Base-by-base conservation (phyloP, 2,329 filamentous ascomycete genomes). In the Xylariales sp. region DNA sequence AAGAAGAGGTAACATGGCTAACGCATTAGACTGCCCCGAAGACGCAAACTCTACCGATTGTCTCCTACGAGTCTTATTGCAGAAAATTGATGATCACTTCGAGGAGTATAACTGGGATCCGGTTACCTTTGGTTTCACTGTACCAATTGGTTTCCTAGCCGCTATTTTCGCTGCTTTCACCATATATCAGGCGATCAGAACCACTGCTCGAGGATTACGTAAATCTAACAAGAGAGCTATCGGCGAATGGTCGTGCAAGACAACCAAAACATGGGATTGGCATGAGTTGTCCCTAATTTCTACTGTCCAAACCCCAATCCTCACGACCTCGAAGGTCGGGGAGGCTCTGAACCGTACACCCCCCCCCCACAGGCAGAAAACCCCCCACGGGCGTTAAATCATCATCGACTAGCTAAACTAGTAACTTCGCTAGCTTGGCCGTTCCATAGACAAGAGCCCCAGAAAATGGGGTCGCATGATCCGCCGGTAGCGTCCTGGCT, bases 231-330 rank as follows among this genome's bases (percentile, higher is more conserved):
- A 7, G 23, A 52, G 46, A 18, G 58, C 58, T 53, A 61, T 61
- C 18, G 58, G 58, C 14, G 14, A 53, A n/a, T 61, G 58, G 58
- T 61, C 58, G 3, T n/a, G 28, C n/a, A 10, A 45, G 1, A 61
- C 58, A 32, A 61, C 34, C 3, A 52, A 52, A 43, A 43, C 6
- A 32, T 61, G 58, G 58, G 58, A 61, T 49, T 53, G 58, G 58
- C 46, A 52, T 16, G 58, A 49, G 2, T 32, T 61, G 16, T 43
- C 10, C 36, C 48, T 5, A 32, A 52, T 52, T 18, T 43, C 46
- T 28, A 61, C 48, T 45, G 48, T 18, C 18, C 34, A 7, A 52
- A 61, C 58, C 12, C 58, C 58, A n/a, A 18, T 45, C 10, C 58
- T 61, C 34, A 61, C 46, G 12, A 61, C 32, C 3, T 43, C 58